These are phyloP conservation scores for Pythium dissotocum DNA, from an alignment of 352 stramenopile species.

Conservation along the genomic window DNA sequence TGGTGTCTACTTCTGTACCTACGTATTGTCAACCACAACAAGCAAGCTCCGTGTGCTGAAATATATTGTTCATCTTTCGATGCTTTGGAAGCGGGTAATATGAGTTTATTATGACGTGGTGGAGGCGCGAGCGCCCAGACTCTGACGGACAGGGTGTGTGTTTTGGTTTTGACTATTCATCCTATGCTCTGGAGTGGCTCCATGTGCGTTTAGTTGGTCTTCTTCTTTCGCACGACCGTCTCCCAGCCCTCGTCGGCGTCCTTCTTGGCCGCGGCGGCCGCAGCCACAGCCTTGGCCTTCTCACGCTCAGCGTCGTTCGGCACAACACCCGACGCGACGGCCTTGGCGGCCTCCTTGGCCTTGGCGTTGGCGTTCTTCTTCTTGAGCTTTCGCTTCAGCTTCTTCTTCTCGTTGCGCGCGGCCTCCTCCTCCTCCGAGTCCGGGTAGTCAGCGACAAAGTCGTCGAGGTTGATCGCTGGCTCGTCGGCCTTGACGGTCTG, in stretches of 20 bases:
- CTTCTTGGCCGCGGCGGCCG: constrained; percentile 47
- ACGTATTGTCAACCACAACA: neutral
- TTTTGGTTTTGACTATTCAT: constrained; percentile 19
- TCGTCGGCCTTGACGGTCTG: constrained; percentile 39
- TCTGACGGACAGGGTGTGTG: constrained; percentile 2
- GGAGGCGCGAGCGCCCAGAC: constrained; percentile 6
- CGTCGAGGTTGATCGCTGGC: constrained; percentile 62
- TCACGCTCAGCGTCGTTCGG: constrained; percentile 43
- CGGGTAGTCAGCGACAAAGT: constrained; percentile 75
- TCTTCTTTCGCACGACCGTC: constrained; percentile 79
- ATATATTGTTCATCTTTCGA: neutral
- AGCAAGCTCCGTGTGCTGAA: neutral
- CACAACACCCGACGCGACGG: constrained; percentile 5
- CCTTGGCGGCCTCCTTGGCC: constrained; percentile 24
- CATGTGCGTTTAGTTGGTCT: constrained; percentile 50
- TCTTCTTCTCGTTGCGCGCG: constrained; percentile 75
- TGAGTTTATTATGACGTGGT: constrained; percentile 29
- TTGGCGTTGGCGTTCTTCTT: constrained; percentile 75
- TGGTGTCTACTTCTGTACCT: neutral
- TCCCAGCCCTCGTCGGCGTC: constrained; percentile 79
- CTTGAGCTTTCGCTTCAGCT: constrained; percentile 81
- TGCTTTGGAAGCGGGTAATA: neutral
- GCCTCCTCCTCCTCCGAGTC: constrained; percentile 83
- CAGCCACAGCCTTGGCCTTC: constrained; percentile 41
- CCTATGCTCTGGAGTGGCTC: constrained; percentile 14